Percentiles rank a stretch among this genome's conserved stretches.
Conservation (phyloP, 1,284 basidiomycete genomes). For the Irpex sp. region DNA sequence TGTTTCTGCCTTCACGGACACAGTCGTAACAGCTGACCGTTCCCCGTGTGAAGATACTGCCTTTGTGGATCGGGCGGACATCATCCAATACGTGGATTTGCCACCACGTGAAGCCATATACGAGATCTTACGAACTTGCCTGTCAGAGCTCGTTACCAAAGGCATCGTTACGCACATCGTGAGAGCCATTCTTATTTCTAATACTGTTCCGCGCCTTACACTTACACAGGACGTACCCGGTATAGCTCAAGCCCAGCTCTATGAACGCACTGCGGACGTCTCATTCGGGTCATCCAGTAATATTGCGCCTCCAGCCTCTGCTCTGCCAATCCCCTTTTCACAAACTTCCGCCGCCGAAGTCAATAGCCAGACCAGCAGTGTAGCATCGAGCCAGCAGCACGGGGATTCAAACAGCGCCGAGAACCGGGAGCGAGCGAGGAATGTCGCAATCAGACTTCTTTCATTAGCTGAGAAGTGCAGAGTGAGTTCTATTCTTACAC, state of each 20-base stretch:
- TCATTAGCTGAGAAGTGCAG: slow-evolving; percentile 69
- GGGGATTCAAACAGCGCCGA: slow-evolving; percentile 19
- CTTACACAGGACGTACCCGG: slow-evolving; percentile 55
- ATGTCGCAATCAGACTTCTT: slow-evolving; percentile 57
- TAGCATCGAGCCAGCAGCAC: slow-evolving; percentile 10
- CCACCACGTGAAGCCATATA: slow-evolving; percentile 91
- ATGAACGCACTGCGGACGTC: slow-evolving; percentile 38
- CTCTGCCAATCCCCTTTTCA: background rate
- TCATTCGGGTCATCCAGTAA: slow-evolving; percentile 10
- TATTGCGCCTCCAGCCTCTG: background rate
- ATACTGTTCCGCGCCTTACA: background rate
- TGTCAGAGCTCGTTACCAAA: slow-evolving; percentile 76
- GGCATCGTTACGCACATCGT: slow-evolving; percentile 66
- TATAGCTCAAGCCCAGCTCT: slow-evolving; percentile 56
- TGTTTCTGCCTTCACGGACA: background rate
- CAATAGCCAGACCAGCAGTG: background rate
- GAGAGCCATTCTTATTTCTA: slow-evolving; percentile 22
- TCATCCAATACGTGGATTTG: slow-evolving; percentile 91
- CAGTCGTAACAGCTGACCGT: background rate
- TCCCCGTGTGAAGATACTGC: slow-evolving; percentile 66
- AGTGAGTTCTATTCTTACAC: slow-evolving; percentile 35
- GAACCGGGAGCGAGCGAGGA: slow-evolving; percentile 44
- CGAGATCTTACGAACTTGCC: slow-evolving; percentile 85
- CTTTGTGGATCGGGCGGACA: slow-evolving; percentile 96
- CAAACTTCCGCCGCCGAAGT: background rate